These are phyloP conservation scores for Hypoxylon sp. DNA, from an alignment of 2,329 filamentous ascomycete species.

Conservation along the genomic window DNA sequence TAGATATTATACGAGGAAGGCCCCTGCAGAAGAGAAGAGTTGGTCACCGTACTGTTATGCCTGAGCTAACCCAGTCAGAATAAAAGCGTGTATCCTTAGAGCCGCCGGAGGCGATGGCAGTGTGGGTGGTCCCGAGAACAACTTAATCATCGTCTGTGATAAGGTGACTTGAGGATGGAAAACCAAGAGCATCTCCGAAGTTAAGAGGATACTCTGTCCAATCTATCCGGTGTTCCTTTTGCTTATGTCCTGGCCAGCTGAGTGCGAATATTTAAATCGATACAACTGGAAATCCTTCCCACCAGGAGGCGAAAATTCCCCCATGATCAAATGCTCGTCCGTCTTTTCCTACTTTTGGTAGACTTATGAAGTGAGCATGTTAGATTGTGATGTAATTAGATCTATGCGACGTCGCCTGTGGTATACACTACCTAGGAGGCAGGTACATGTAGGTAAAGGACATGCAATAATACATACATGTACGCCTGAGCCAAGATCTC, in stretches of 20 bases:
- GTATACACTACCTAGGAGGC: not conserved
- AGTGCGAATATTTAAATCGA: too few species aligned
- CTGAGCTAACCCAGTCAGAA: not conserved
- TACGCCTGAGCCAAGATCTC: not conserved
- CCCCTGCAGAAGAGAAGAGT: too few species aligned
- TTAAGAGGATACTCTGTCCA: not conserved
- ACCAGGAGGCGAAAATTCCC: too few species aligned
- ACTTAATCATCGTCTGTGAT: not conserved
- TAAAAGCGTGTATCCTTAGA: not conserved
- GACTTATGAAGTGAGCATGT: not conserved
- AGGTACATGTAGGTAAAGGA: not conserved
- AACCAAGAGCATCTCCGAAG: not conserved
- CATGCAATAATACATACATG: not conserved
- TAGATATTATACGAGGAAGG: too few species aligned
- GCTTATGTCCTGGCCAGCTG: too few species aligned
- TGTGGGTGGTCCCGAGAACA: not conserved
- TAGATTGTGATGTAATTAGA: not conserved
- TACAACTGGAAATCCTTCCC: too few species aligned
- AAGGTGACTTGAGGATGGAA: not conserved
- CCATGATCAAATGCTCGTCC: too few species aligned
- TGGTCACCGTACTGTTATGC: too few species aligned
- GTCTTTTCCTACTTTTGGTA: not conserved
- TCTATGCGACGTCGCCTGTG: not conserved
- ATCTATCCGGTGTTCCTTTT: too few species aligned
- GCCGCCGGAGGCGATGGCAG: not conserved